Conservation (phyloP, 805 yeast species). For the Candida caryicola region DNA sequence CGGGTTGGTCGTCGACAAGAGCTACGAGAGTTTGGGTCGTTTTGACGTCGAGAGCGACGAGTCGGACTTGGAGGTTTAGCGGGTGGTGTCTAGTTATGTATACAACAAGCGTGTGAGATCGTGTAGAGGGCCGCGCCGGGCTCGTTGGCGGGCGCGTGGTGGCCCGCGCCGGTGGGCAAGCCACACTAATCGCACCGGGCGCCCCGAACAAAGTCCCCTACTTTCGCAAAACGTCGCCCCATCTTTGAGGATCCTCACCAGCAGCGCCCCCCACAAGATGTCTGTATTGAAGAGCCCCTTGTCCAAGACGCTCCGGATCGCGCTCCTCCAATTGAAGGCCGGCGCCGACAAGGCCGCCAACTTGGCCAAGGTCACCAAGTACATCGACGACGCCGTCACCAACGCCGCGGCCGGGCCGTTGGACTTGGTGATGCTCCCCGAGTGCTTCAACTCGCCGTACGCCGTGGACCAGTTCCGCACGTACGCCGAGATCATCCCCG, state of each 20-base stretch:
- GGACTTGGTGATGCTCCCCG: slow-evolving; percentile 84
- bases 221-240: no score
- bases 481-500: slow-evolving; percentile 84
- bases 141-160: no score
- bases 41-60: slow-evolving; percentile 3
- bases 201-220: no score
- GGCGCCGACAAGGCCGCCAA: slow-evolving; percentile 81
- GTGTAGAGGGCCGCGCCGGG: no score
- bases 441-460: slow-evolving; percentile 95
- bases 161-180: no score
- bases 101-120: not conserved
- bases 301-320: slow-evolving; percentile 65
- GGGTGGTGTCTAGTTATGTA: not conserved
- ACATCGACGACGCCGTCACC: slow-evolving; percentile 57
- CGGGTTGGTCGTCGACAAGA: slow-evolving; percentile 25
- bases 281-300: slow-evolving; percentile 38
- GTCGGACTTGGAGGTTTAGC: not conserved
- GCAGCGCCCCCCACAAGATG: not conserved
- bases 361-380: slow-evolving; percentile 61
- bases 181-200: no score
- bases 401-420: slow-evolving; percentile 35
- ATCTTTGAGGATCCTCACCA: no score
- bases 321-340: slow-evolving; percentile 78
- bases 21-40: not conserved
- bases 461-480: slow-evolving; percentile 81